Conservation (phyloP, 805 yeast genomes). For the Isabelozyma gotoi region DNA sequence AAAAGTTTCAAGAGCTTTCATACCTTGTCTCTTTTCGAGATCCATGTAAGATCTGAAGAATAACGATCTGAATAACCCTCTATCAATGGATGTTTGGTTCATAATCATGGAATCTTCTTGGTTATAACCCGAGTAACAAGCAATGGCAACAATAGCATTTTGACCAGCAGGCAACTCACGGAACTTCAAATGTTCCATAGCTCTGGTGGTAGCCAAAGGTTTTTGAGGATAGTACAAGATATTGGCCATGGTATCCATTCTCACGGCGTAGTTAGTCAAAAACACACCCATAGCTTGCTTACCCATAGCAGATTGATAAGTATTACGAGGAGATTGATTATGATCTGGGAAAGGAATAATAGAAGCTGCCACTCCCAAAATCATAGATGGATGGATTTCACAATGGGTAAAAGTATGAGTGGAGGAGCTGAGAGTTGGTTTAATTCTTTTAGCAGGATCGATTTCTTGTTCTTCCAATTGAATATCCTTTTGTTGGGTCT, state of each 20-base stretch:
- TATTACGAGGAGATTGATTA: slow-evolving; percentile 98
- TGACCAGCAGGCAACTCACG: slow-evolving; percentile 99
- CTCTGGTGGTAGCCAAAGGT: slow-evolving; percentile 95
- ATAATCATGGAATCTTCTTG: slow-evolving; percentile 99
- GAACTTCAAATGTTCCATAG: slow-evolving; percentile 96
- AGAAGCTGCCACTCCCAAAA: slow-evolving; percentile 96
- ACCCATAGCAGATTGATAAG: slow-evolving; percentile 99
- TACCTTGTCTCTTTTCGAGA: slow-evolving; percentile 97
- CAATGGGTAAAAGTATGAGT: slow-evolving; percentile 93
- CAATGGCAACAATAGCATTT: slow-evolving; percentile 96
- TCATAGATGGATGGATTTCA: slow-evolving; percentile 99
- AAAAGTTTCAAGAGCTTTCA: slow-evolving; percentile 96
- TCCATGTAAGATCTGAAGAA: slow-evolving; percentile 98
- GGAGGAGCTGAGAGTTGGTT: slow-evolving; percentile 52
- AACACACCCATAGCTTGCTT: slow-evolving; percentile 99
- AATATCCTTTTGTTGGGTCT: slow-evolving; percentile 42
- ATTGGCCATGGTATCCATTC: slow-evolving; percentile 99
- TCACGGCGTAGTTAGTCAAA: slow-evolving; percentile 88
- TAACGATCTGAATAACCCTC: slow-evolving; percentile 93
- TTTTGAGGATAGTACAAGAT: slow-evolving; percentile 96
- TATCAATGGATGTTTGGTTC: slow-evolving; percentile 96
- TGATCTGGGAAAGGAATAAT: slow-evolving; percentile 99
- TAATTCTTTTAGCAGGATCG: slow-evolving; percentile 86
- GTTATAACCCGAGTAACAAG: slow-evolving; percentile 97
- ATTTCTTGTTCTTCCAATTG: slow-evolving; percentile 46